Conservation (phyloP, 106 monocot genomes). For the Dendrobium nobile region DNA sequence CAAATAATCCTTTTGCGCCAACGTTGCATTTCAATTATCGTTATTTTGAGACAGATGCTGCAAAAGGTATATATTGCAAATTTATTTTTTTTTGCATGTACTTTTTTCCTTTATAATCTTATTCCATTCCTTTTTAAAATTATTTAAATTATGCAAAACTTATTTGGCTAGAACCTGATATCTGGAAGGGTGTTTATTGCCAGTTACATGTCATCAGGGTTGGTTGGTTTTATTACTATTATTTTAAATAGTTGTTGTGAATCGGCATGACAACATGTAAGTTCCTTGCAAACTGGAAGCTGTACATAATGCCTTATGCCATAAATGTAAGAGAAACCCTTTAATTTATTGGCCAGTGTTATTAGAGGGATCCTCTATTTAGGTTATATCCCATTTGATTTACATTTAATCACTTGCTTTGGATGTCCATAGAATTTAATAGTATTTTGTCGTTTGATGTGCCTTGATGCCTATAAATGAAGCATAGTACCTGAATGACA, state of each 20-base stretch:
- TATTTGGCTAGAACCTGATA: not conserved
- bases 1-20: conserved; percentile 95
- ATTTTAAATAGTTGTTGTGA: not conserved
- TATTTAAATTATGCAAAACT: not conserved
- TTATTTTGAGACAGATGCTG: conserved; percentile 91
- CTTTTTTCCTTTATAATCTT: not conserved
- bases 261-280: not conserved
- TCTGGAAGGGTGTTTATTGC: not conserved
- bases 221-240: not conserved
- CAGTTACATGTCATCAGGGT: not conserved
- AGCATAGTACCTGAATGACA: not conserved
- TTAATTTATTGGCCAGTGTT: not conserved
- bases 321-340: not conserved
- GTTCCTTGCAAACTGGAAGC: not conserved
- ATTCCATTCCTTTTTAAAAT: not conserved
- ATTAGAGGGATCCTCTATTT: not conserved
- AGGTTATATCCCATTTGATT: not conserved
- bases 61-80: conserved; percentile 54
- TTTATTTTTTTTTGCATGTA: conserved; percentile 3
- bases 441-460: too few relatives aligned
- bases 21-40: conserved; percentile 95
- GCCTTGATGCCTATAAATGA: not conserved
- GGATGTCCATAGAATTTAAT: not conserved
- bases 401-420: not conserved
- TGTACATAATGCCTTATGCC: not conserved